Conservation (phyloP, 495 filamentous ascomycete species). For the Tuber brumale region DNA sequence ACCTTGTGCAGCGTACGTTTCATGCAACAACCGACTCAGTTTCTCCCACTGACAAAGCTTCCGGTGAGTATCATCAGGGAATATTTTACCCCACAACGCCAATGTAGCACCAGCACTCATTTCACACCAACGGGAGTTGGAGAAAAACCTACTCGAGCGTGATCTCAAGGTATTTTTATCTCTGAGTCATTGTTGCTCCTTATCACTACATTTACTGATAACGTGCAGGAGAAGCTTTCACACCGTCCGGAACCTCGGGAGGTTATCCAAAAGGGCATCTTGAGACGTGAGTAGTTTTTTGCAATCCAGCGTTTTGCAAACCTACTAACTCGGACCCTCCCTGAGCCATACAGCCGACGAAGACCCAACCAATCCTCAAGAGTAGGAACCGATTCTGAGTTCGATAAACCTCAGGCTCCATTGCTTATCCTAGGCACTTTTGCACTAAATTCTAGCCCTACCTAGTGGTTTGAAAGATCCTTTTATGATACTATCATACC, state of each 20-base stretch:
- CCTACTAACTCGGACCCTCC: constrained; percentile 11
- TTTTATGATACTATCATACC: neutral
- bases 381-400: constrained; percentile 9
- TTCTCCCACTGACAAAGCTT: constrained; percentile 11
- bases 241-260: constrained; percentile 36
- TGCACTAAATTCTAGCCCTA: neutral
- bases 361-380: constrained; percentile 35
- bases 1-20: constrained; percentile 36
- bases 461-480: neutral
- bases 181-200: neutral
- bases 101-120: constrained; percentile 38
- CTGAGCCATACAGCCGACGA: constrained; percentile 24
- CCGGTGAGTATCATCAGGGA: constrained; percentile 19
- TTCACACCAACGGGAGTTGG: constrained; percentile 38
- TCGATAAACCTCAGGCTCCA: neutral
- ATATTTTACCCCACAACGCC: constrained; percentile 38
- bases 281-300: constrained; percentile 28
- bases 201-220: constrained; percentile 9
- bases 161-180: constrained; percentile 28
- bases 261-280: constrained; percentile 40
- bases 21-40: neutral
- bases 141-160: constrained; percentile 41
- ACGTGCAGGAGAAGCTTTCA: constrained; percentile 33
- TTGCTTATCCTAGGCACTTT: neutral
- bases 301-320: neutral